Conservation (phyloP, 2,329 filamentous ascomycete species). For the Pyrenophora teres region DNA sequence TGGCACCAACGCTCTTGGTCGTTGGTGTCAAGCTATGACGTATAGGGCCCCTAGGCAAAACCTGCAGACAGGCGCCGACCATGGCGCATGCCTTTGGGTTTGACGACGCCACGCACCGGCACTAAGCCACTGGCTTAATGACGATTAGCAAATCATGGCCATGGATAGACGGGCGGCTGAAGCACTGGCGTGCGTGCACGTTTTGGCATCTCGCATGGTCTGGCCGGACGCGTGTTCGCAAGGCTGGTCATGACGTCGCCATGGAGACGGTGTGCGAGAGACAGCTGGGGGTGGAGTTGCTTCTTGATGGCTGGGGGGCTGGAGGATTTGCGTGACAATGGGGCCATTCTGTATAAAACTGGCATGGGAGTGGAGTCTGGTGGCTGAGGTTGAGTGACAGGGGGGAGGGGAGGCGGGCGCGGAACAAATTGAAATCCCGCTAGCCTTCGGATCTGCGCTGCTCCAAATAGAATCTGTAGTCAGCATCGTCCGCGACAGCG, state of each 20-base stretch:
- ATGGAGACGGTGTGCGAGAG: not conserved
- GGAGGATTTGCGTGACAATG: not conserved
- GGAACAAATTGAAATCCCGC: not conserved
- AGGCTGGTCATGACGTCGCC: conserved; percentile 9
- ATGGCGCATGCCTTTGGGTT: conserved; percentile 1
- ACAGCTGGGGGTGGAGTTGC: not conserved
- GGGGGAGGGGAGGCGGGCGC: not conserved
- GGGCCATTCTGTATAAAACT: not conserved
- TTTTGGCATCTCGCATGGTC: conserved; percentile 4
- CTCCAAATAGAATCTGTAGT: not conserved
- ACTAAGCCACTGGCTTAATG: conserved; percentile 12
- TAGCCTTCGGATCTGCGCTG: conserved; percentile 6
- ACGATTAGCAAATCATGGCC: conserved; percentile 7
- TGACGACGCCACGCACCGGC: conserved; percentile 16
- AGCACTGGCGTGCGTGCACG: conserved; percentile 12
- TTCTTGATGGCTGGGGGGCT: conserved; percentile 4
- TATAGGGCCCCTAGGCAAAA: conserved; percentile 15
- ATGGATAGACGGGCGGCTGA: conserved; percentile 7
- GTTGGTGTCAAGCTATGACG: conserved; percentile 30
- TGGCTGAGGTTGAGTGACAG: conserved; percentile 4
- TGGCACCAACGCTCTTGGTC: not conserved
- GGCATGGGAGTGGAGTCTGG: conserved; percentile 3
- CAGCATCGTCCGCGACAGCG: not conserved
- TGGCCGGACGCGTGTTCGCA: conserved; percentile 15
- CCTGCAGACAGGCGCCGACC: conserved; percentile 1